These are phyloP conservation scores for Leucaena leucocephala DNA, from an alignment of 306 rosid species.

Conservation along the genomic window DNA sequence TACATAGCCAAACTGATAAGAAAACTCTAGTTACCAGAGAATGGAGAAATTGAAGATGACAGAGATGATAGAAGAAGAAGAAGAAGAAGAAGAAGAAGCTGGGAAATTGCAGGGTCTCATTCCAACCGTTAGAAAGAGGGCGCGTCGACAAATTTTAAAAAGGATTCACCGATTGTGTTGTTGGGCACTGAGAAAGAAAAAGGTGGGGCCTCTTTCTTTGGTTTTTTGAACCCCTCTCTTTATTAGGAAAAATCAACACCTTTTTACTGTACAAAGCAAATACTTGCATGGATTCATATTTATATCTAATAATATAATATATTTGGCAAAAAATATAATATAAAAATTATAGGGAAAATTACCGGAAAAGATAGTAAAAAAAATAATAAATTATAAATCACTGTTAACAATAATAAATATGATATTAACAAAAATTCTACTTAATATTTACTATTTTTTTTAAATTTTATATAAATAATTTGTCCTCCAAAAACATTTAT, in stretches of 20 bases:
- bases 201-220: background rate
- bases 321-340: no score
- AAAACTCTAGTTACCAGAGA: background rate
- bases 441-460: no score
- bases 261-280: no score
- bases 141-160: background rate
- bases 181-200: background rate
- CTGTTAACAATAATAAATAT: no score
- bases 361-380: no score
- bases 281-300: no score
- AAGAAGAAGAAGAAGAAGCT: background rate
- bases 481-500: no score
- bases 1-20: conserved; percentile 35
- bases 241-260: background rate
- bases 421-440: no score
- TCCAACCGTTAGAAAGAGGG: conserved; percentile 39
- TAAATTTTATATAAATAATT: no score
- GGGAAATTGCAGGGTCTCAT: conserved; percentile 7
- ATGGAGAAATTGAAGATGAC: conserved; percentile 3
- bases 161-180: background rate
- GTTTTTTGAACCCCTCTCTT: background rate
- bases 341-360: no score
- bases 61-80: background rate
- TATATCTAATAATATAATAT: no score
- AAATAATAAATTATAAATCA: no score